Conservation (phyloP, 352 stramenopile genomes). For the Phytopythium ostracodes region DNA sequence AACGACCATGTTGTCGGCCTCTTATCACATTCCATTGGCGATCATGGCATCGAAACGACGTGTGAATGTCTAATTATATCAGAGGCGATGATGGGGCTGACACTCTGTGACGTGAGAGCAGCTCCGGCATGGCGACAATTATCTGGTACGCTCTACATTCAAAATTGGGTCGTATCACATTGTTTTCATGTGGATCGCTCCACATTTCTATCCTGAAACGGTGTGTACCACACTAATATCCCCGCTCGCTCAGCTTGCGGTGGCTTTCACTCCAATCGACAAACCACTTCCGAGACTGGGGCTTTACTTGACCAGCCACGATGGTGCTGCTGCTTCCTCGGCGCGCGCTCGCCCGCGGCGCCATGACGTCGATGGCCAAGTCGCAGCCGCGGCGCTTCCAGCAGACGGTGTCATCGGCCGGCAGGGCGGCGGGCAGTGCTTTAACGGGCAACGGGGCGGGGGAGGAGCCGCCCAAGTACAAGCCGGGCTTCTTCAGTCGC, state of each 20-base stretch:
- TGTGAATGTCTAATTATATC: background rate
- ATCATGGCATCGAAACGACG: too few species aligned
- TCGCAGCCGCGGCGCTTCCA: background rate
- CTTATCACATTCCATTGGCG: background rate
- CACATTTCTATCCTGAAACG: too few species aligned
- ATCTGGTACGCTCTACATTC: too few species aligned
- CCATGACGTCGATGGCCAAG: background rate
- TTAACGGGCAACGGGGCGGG: constrained; percentile 1
- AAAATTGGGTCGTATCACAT: too few species aligned
- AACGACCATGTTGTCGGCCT: background rate
- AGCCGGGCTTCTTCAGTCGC: constrained; percentile 82
- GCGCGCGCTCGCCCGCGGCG: background rate
- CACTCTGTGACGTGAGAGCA: too few species aligned
- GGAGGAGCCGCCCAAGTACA: constrained; percentile 70
- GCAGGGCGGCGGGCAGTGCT: background rate
- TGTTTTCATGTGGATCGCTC: too few species aligned
- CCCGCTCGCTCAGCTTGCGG: background rate
- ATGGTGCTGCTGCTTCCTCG: background rate
- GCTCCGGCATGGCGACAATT: too few species aligned
- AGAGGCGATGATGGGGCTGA: too few species aligned
- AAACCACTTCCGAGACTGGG: background rate
- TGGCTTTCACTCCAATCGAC: background rate
- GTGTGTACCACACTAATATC: background rate
- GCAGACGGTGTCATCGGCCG: background rate
- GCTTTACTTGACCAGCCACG: too few species aligned